Percentiles rank a stretch among this genome's conserved stretches.
phyloP scores from a whole-genome alignment of 257 asterid species.

The Solanum etuberosum region DNA sequence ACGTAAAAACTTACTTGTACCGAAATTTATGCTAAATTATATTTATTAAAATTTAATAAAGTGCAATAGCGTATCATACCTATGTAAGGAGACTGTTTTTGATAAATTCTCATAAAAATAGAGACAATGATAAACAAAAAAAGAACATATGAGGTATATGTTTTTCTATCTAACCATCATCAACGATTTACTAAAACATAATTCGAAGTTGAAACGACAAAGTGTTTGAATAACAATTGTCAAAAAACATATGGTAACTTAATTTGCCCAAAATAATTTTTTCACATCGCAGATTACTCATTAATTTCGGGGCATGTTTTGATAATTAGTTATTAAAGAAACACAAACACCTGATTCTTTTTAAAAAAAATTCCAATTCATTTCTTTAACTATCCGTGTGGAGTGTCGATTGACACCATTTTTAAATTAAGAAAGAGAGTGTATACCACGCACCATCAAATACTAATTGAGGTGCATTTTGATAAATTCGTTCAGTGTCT shows the following conservation, averaged over 20 bases:
- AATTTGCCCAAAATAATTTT: background rate
- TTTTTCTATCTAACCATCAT: background rate
- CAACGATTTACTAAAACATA: background rate
- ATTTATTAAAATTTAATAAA: background rate
- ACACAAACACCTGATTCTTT: background rate
- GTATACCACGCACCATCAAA: background rate
- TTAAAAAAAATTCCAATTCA: background rate
- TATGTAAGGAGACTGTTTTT: background rate
- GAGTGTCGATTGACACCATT: background rate
- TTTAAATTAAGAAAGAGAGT: background rate
- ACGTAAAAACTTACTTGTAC: background rate
- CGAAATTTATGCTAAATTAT: background rate
- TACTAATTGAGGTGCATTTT: background rate
- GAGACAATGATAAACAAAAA: background rate
- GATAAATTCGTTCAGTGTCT: background rate
- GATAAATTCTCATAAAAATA: background rate
- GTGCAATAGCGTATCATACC: background rate
- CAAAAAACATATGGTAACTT: background rate
- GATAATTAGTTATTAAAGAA: background rate
- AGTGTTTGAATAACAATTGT: background rate
- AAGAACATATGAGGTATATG: background rate
- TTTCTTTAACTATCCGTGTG: background rate
- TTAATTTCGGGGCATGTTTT: background rate
- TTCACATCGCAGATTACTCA: background rate
- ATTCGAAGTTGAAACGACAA: fast-evolving